Evolutionary conservation across 1,284 basidiomycete species (phyloP).

Genomic region (Wallemia mellicola): DNA sequence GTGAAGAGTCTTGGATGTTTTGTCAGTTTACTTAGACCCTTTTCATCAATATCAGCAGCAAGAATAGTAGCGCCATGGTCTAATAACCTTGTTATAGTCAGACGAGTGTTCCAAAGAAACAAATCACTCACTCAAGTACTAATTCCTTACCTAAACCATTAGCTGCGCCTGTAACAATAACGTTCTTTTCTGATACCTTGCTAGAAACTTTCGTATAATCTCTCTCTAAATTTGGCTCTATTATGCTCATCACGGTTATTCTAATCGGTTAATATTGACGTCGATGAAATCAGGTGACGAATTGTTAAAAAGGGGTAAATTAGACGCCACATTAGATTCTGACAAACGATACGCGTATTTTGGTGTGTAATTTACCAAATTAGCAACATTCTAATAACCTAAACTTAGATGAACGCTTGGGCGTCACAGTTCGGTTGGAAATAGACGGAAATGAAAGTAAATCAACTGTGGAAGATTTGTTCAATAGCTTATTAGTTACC

Average conservation of each 20-base stretch:
- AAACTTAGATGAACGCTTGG: not conserved
- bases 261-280: too few relatives aligned
- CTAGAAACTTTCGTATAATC: not conserved
- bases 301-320: not conserved
- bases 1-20: not conserved
- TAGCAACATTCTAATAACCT: not conserved
- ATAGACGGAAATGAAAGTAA: not conserved
- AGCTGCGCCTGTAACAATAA: not conserved
- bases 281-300: not conserved
- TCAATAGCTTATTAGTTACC: not conserved
- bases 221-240: not conserved
- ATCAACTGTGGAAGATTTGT: not conserved
- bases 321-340: not conserved
- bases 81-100: not conserved
- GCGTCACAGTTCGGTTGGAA: not conserved
- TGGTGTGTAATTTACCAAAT: not conserved
- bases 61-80: not conserved
- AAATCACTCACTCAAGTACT: not conserved
- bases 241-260: not conserved
- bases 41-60: not conserved
- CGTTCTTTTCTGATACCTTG: not conserved
- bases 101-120: not conserved
- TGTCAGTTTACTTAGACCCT: not conserved
- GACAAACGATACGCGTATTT: not conserved
- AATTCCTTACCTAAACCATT: not conserved